Percentiles rank a stretch among this genome's conserved stretches.
These are phyloP conservation scores for Scalesia atractyloides DNA, from an alignment of 129 eudicot species.

Conservation along the genomic window DNA sequence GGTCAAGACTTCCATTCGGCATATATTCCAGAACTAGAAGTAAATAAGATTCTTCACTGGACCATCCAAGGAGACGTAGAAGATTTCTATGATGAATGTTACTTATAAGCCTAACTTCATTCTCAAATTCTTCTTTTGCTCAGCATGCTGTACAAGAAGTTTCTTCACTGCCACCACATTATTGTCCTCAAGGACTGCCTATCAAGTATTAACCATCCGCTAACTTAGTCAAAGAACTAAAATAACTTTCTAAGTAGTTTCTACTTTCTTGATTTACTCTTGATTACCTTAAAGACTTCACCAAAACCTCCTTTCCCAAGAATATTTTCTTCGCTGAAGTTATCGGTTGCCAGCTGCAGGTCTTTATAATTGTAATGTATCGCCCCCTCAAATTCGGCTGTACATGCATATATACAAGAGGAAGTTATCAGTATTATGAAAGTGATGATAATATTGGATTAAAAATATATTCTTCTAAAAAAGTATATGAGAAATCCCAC, in stretches of 20 bases:
- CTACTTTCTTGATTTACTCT: background rate
- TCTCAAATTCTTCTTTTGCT: slow-evolving; percentile 57
- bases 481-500: background rate
- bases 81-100: slow-evolving; percentile 73
- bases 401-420: slow-evolving; percentile 1
- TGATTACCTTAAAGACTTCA: slow-evolving; percentile 41
- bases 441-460: background rate
- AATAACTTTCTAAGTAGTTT: background rate
- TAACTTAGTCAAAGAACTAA: background rate
- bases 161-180: slow-evolving; percentile 67
- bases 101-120: slow-evolving; percentile 69
- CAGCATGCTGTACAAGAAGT: slow-evolving; percentile 38
- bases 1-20: slow-evolving; percentile 73
- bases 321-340: slow-evolving; percentile 50
- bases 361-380: slow-evolving; percentile 28
- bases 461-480: background rate
- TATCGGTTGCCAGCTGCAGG: slow-evolving; percentile 30
- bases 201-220: background rate
- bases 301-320: slow-evolving; percentile 64
- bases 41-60: slow-evolving; percentile 52
- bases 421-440: slow-evolving; percentile 7
- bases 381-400: slow-evolving; percentile 47
- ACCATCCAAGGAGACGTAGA: slow-evolving; percentile 67
- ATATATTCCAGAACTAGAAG: slow-evolving; percentile 71
- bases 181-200: slow-evolving; percentile 57